Conservation (phyloP, 2,329 filamentous ascomycete species). For the Nemania sp. region DNA sequence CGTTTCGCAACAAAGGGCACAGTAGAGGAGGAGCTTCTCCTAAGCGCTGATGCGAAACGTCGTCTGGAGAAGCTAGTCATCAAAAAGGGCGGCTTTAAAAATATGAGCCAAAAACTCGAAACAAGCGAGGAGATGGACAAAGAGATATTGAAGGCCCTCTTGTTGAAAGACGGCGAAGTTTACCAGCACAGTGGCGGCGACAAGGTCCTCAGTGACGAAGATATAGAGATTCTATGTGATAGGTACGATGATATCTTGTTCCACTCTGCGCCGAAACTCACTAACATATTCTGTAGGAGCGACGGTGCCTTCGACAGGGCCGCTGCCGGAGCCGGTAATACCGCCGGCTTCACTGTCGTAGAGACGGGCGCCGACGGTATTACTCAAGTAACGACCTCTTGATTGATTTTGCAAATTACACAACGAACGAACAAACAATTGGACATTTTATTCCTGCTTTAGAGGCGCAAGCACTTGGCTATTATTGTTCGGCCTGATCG, state of each 20-base stretch:
- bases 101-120: constrained; percentile 65
- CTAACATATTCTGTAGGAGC: constrained; percentile 43
- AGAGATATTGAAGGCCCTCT: constrained; percentile 62
- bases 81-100: constrained; percentile 83
- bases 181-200: constrained; percentile 62
- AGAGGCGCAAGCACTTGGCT: constrained; percentile 7
- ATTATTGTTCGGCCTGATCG: constrained; percentile 8
- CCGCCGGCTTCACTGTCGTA: constrained; percentile 74
- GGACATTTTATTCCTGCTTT: neutral
- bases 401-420: neutral
- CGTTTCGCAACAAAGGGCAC: constrained; percentile 91
- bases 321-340: constrained; percentile 75
- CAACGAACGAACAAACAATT: neutral
- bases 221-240: constrained; percentile 79
- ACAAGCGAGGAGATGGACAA: constrained; percentile 58
- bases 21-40: constrained; percentile 83
- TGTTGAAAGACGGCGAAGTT: constrained; percentile 73
- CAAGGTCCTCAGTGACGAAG: constrained; percentile 72
- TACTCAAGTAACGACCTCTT: constrained; percentile 31
- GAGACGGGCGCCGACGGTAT: constrained; percentile 69
- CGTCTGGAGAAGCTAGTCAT: constrained; percentile 94
- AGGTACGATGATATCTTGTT: constrained; percentile 45
- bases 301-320: constrained; percentile 69
- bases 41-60: constrained; percentile 88
- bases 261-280: neutral